phyloP scores from a whole-genome alignment of 2,329 filamentous ascomycete species.

The Neofusicoccum umdonicola region DNA sequence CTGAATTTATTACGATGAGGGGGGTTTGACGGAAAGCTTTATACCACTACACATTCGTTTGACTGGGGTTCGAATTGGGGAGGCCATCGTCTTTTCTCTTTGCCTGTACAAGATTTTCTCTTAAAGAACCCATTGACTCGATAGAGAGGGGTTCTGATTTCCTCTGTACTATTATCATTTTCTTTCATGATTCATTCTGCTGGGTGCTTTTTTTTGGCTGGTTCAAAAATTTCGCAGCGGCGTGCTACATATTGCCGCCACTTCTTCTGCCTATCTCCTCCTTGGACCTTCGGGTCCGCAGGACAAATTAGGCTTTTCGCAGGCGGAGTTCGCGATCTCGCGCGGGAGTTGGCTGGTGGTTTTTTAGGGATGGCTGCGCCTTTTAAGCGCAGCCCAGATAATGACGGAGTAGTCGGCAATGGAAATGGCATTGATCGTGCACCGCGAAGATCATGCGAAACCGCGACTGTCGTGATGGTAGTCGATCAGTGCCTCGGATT shows the following conservation, averaged over 20 bases:
- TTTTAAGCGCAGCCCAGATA: no score
- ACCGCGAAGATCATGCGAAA: no score
- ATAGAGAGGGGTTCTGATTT: no score
- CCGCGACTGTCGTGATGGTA: no score
- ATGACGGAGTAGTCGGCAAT: no score
- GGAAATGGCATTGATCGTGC: no score
- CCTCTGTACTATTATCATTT: neutral
- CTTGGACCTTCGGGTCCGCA: neutral
- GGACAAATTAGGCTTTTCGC: no score
- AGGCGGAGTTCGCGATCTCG: no score
- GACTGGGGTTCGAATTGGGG: neutral
- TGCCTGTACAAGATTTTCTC: neutral
- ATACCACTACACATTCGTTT: conserved; percentile 2
- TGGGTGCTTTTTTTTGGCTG: neutral
- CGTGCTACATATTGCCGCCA: neutral
- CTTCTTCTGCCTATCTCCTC: neutral
- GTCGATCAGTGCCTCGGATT: no score
- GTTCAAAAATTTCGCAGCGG: neutral
- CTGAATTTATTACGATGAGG: neutral
- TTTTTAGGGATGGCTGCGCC: no score
- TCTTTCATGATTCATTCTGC: neutral
- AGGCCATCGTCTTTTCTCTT: neutral
- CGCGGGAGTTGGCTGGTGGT: no score
- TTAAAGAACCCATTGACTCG: neutral
- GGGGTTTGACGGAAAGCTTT: neutral